phyloP scores from a whole-genome alignment of 306 rosid species.

The Vigna radiata region DNA sequence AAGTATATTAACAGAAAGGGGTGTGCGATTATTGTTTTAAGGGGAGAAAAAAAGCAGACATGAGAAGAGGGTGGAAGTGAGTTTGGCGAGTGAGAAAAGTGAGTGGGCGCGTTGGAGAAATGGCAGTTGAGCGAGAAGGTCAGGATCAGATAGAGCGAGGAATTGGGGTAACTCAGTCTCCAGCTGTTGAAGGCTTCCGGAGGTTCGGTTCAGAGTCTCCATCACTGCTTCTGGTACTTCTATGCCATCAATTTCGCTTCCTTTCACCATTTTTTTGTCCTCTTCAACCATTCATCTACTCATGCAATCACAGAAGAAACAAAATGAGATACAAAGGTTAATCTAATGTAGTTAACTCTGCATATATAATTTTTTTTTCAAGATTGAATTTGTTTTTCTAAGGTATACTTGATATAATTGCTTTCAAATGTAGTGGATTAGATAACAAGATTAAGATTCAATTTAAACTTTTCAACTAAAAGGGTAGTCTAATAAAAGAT shows the following conservation, averaged over 20 bases:
- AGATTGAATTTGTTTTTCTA: no score
- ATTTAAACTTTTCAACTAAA: no score
- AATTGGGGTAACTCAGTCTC: conserved; percentile 53
- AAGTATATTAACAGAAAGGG: background rate
- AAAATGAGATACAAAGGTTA: no score
- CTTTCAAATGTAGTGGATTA: no score
- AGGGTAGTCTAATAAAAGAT: no score
- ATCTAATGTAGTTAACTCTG: no score
- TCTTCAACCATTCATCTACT: background rate
- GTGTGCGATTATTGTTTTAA: background rate
- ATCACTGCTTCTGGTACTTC: conserved; percentile 55
- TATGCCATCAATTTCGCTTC: conserved; percentile 48
- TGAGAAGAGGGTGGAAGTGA: conserved; percentile 70
- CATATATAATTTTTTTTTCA: no score
- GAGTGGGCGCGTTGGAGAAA: conserved; percentile 86
- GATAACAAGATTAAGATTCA: no score
- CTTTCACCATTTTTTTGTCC: background rate
- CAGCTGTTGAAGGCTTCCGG: conserved; percentile 54
- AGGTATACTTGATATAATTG: no score
- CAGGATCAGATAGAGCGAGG: conserved; percentile 66
- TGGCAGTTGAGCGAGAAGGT: conserved; percentile 61
- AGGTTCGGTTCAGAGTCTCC: conserved; percentile 63
- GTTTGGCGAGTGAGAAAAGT: conserved; percentile 71
- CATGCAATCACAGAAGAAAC: no score
- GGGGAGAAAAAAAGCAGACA: conserved; percentile 45